Evolutionary conservation across 164 flowering plant genomes (phyloP).

Genomic region (Aristolochia californica): DNA sequence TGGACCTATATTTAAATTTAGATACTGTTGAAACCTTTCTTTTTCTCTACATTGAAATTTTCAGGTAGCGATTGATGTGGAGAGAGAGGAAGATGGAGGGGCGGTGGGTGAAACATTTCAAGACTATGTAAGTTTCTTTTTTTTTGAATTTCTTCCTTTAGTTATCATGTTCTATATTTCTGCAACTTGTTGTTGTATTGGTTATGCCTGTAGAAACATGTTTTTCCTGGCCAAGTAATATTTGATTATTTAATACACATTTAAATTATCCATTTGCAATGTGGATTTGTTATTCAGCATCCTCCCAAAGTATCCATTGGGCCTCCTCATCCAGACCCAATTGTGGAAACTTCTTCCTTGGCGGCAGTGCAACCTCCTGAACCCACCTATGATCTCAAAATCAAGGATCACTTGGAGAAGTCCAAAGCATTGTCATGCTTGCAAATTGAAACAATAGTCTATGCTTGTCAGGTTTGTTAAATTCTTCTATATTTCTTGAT

Average conservation of each 20-base stretch:
- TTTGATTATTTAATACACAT: background rate
- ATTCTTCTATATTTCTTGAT: conserved; percentile 1
- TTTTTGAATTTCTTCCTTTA: background rate
- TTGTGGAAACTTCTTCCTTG: conserved; percentile 90
- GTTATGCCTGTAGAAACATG: background rate
- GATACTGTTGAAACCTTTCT: no score
- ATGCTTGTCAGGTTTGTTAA: conserved; percentile 77
- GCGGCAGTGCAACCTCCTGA: conserved; percentile 99
- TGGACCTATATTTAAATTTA: no score
- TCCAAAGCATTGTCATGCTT: conserved; percentile 77
- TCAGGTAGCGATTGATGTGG: conserved; percentile 90
- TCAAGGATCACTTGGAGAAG: conserved; percentile 52
- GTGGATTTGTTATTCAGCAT: conserved; percentile 37
- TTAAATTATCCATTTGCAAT: background rate
- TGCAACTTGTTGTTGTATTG: background rate
- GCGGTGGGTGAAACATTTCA: conserved; percentile 82
- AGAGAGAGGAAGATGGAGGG: conserved; percentile 93
- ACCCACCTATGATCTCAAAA: conserved; percentile 66
- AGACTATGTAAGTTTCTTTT: conserved; percentile 61
- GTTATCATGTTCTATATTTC: background rate
- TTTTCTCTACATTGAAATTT: background rate
- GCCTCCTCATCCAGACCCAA: conserved; percentile 90
- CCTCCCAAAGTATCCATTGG: conserved; percentile 90
- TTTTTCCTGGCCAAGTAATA: background rate
- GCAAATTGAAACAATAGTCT: conserved; percentile 92